Conservation (phyloP, 495 filamentous ascomycete species). For the Cercophora scortea region DNA sequence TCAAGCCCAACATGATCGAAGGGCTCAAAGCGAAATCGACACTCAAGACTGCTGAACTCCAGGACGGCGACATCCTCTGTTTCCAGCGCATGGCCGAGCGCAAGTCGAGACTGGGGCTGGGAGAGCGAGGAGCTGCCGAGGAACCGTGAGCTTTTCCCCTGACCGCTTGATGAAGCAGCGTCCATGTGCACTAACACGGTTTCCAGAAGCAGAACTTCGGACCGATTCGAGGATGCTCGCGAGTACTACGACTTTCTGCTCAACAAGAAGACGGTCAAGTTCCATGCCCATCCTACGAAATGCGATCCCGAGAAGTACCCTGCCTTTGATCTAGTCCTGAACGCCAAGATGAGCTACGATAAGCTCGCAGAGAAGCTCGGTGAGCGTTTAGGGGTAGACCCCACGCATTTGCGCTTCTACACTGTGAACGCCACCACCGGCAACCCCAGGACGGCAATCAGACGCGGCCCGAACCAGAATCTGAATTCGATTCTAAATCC, state of each 20-base stretch:
- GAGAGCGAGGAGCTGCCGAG: conserved; percentile 18
- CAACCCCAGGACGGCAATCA: conserved; percentile 67
- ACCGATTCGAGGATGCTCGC: conserved; percentile 56
- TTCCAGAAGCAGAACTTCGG: conserved; percentile 14
- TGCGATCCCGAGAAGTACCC: conserved; percentile 42
- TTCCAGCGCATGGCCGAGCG: conserved; percentile 62
- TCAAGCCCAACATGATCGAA: conserved; percentile 97
- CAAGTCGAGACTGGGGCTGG: conserved; percentile 26
- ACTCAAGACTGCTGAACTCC: conserved; percentile 83
- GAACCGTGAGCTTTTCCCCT: conserved; percentile 16
- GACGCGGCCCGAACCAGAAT: conserved; percentile 55
- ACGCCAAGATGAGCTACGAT: conserved; percentile 85
- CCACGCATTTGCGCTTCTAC: conserved; percentile 84
- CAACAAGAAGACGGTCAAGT: conserved; percentile 68
- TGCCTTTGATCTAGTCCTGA: conserved; percentile 64
- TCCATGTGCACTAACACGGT: neutral
- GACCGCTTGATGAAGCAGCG: too few relatives aligned
- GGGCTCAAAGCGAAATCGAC: conserved; percentile 84
- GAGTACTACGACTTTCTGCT: conserved; percentile 89
- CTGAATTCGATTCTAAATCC: conserved; percentile 65
- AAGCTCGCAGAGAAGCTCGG: conserved; percentile 80
- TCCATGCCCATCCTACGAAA: conserved; percentile 49
- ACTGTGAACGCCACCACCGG: conserved; percentile 68
- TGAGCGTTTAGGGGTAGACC: conserved; percentile 66
- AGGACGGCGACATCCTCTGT: conserved; percentile 95